Percentiles rank a stretch among this genome's conserved stretches.
phyloP scores from a whole-genome alignment of 1,284 basidiomycete genomes.

The Ustilago curta region DNA sequence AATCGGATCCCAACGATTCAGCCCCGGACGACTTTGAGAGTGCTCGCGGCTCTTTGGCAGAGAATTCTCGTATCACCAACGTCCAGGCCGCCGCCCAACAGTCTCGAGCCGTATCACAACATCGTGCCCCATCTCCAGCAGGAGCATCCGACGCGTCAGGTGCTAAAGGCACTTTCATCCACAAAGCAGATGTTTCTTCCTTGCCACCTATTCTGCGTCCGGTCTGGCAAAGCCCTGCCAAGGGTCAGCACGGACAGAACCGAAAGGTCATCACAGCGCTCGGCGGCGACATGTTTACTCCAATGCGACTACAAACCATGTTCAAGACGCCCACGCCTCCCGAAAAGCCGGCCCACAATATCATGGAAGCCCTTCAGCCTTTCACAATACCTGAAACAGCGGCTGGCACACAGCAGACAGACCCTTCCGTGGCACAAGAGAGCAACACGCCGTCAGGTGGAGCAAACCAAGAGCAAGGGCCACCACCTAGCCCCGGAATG shows the following conservation, averaged over 20 bases:
- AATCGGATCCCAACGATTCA: constrained; percentile 24
- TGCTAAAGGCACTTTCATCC: constrained; percentile 60
- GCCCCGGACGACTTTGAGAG: constrained; percentile 47
- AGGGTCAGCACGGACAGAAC: constrained; percentile 29
- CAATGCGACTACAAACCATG: constrained; percentile 64
- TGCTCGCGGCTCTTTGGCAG: constrained; percentile 39
- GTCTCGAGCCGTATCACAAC: constrained; percentile 15
- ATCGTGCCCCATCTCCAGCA: constrained; percentile 21
- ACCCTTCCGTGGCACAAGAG: neutral
- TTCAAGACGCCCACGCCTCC: constrained; percentile 60
- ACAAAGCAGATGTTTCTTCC: constrained; percentile 59
- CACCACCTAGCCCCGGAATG: neutral
- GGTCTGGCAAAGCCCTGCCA: constrained; percentile 58
- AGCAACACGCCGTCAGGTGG: neutral
- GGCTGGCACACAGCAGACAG: neutral
- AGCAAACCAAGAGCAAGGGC: neutral
- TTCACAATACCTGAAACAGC: constrained; percentile 15
- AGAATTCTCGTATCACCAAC: constrained; percentile 44
- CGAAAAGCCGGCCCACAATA: constrained; percentile 29
- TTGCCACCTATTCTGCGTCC: constrained; percentile 62
- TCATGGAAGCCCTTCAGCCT: constrained; percentile 22
- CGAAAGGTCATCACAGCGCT: constrained; percentile 39
- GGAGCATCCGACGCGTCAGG: constrained; percentile 26
- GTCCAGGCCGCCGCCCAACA: constrained; percentile 29
- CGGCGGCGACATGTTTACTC: constrained; percentile 66